These are phyloP conservation scores for Sphaceloma murrayae DNA, from an alignment of 2,329 filamentous ascomycete genomes.

Conservation along the genomic window DNA sequence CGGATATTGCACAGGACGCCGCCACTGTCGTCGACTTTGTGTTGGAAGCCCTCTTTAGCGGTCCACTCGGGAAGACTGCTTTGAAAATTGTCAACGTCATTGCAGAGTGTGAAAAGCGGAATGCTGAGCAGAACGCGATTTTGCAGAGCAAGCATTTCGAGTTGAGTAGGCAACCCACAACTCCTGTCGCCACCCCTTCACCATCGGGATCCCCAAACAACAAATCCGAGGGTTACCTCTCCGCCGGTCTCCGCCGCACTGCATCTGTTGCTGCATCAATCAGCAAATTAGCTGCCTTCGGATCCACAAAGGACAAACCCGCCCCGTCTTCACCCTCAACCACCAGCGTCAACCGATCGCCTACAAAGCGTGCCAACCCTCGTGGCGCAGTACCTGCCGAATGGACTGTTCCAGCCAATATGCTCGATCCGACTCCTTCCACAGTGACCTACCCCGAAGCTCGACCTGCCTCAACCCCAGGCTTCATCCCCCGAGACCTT, in stretches of 20 bases:
- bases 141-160: constrained; percentile 9
- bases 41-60: constrained; percentile 66
- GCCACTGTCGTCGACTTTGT: constrained; percentile 79
- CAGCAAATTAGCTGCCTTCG: constrained; percentile 51
- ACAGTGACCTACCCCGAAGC: constrained; percentile 63
- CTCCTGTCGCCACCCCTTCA: constrained; percentile 35
- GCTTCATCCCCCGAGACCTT: constrained; percentile 56
- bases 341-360: constrained; percentile 20
- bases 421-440: constrained; percentile 58
- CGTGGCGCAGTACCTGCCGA: constrained; percentile 44
- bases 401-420: constrained; percentile 60
- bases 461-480: constrained; percentile 67
- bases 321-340: constrained; percentile 13
- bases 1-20: constrained; percentile 80
- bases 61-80: constrained; percentile 61
- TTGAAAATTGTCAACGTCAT: constrained; percentile 68
- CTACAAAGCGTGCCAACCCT: constrained; percentile 36
- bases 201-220: constrained; percentile 40
- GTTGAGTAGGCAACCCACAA: constrained; percentile 25
- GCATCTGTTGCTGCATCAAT: constrained; percentile 56
- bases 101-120: constrained; percentile 23
- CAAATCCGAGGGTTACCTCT: constrained; percentile 51
- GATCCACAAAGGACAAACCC: constrained; percentile 19
- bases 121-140: constrained; percentile 14
- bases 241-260: constrained; percentile 50